phyloP scores from a whole-genome alignment of 768 basidiomycete genomes.

The Mycena crocata region DNA sequence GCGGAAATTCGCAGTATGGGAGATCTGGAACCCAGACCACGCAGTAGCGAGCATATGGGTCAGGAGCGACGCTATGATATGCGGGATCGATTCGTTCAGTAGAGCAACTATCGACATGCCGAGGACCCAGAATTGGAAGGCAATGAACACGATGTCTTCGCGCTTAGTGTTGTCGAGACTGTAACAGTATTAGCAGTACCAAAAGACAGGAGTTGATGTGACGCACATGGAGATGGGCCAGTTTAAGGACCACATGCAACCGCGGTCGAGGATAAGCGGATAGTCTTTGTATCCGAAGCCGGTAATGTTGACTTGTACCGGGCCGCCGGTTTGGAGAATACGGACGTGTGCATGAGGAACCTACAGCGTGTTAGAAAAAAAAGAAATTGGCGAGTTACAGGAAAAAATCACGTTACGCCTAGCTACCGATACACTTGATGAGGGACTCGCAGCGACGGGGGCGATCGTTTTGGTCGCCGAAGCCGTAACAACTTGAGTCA shows the following conservation, averaged over 20 bases:
- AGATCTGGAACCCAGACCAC: slow-evolving; percentile 79
- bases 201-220: neutral
- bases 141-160: slow-evolving; percentile 82
- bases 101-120: slow-evolving; percentile 81
- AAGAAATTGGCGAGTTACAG: neutral
- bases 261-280: slow-evolving; percentile 52
- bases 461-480: neutral
- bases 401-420: slow-evolving; percentile 11
- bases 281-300: slow-evolving; percentile 49
- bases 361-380: neutral
- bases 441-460: neutral
- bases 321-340: slow-evolving; percentile 32
- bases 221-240: slow-evolving; percentile 79
- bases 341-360: slow-evolving; percentile 28
- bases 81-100: slow-evolving; percentile 84
- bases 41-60: slow-evolving; percentile 80
- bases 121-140: slow-evolving; percentile 84
- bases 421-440: neutral
- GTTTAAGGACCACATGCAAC: slow-evolving; percentile 71
- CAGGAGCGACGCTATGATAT: slow-evolving; percentile 77
- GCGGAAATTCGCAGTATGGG: slow-evolving; percentile 68
- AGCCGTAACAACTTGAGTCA: slow-evolving; percentile 10
- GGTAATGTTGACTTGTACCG: slow-evolving; percentile 43
- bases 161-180: slow-evolving; percentile 80
- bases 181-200: slow-evolving; percentile 7